Percentiles rank a stretch among this genome's conserved stretches.
These are phyloP conservation scores for Aspergillus fischeri DNA, from an alignment of 2,329 filamentous ascomycete species.

Conservation along the genomic window DNA sequence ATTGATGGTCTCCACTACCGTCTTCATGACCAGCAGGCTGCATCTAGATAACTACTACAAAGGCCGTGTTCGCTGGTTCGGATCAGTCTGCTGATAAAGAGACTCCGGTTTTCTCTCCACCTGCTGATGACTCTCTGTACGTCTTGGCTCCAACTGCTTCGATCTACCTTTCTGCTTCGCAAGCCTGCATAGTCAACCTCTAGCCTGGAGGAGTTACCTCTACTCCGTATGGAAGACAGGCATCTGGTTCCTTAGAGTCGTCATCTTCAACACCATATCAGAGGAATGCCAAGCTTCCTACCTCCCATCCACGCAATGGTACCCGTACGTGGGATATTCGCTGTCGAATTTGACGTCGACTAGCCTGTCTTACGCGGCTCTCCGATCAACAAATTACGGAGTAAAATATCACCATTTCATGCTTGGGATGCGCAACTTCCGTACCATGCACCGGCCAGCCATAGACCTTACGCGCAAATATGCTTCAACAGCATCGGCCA, in stretches of 20 bases:
- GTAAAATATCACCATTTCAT: constrained; percentile 14
- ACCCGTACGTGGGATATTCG: not conserved
- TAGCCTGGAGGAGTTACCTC: not conserved
- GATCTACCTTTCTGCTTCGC: not conserved
- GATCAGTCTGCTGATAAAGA: not conserved
- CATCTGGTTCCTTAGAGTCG: not conserved
- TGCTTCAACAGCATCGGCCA: not conserved
- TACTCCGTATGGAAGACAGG: not conserved
- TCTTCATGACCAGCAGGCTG: not conserved
- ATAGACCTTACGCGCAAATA: not conserved
- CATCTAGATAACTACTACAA: not conserved
- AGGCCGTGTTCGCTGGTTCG: not conserved
- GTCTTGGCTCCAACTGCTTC: constrained; percentile 14
- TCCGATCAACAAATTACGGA: constrained; percentile 14
- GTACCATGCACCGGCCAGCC: constrained; percentile 2
- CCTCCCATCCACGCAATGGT: not conserved
- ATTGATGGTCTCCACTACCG: not conserved
- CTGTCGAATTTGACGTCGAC: constrained; percentile 5
- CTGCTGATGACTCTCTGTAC: constrained; percentile 13
- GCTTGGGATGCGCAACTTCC: constrained; percentile 11
- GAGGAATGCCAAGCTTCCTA: constrained; percentile 3
- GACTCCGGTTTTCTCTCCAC: constrained; percentile 4
- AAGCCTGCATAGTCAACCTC: not conserved
- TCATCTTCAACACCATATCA: not conserved
- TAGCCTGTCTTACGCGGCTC: constrained; percentile 20